Percentiles rank a stretch among this genome's conserved stretches.
Conservation (phyloP, 495 filamentous ascomycete species). For the Annulohypoxylon bovei region DNA sequence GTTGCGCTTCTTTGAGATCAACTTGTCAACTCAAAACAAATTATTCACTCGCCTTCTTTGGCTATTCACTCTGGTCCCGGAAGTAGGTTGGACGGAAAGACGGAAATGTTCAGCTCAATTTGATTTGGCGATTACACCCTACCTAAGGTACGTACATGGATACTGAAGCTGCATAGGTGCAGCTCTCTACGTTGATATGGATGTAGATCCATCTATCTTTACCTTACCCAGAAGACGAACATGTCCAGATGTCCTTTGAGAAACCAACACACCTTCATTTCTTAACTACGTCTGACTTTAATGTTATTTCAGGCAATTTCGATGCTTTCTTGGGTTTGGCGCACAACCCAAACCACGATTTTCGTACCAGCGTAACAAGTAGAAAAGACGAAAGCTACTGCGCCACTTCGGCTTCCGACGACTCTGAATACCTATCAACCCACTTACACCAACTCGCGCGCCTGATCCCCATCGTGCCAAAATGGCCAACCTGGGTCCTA, state of each 20-base stretch:
- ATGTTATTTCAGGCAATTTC: slow-evolving; percentile 22
- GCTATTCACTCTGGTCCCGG: neutral
- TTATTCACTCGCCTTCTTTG: neutral
- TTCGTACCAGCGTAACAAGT: neutral
- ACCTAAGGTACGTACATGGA: slow-evolving; percentile 1
- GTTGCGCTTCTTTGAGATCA: neutral
- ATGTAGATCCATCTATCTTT: neutral
- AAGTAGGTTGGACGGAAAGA: slow-evolving; percentile 10
- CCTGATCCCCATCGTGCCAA: slow-evolving; percentile 11
- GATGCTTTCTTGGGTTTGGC: neutral
- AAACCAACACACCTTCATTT: neutral
- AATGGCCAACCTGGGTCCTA: slow-evolving; percentile 59
- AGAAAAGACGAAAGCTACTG: slow-evolving; percentile 2
- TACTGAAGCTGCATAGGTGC: neutral
- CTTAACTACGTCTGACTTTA: slow-evolving; percentile 4
- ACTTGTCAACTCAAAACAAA: neutral
- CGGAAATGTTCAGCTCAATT: slow-evolving; percentile 23
- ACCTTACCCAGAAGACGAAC: neutral
- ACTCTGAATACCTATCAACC: neutral
- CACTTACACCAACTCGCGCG: slow-evolving; percentile 9
- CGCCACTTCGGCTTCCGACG: neutral
- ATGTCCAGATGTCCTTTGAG: neutral
- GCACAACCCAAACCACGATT: neutral
- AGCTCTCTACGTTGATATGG: neutral
- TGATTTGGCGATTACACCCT: slow-evolving; percentile 8